Evolutionary conservation across 177 flowering plant species (phyloP), one percentile per base, ranked within the genome.

Genomic region (Tripterygium wilfordii): DNA sequence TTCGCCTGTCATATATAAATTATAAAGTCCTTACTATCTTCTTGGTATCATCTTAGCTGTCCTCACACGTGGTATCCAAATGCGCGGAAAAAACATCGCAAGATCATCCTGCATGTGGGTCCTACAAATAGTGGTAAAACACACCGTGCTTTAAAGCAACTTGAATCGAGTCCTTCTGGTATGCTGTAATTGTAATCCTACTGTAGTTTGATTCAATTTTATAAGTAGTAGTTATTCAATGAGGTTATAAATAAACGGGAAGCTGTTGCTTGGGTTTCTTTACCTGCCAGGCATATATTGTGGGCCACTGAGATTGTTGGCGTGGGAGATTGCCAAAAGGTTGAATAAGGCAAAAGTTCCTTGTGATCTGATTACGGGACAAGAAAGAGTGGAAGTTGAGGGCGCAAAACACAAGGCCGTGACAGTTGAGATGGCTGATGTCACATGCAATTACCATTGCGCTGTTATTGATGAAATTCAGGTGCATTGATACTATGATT

Each of bases 71-170:
- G 98, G 98, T 92, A 83, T 35, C 94, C 98, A 48, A 57, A 45
- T 60, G 98, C 98, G 36, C 77, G 98, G 48, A 79, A 49, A 28
- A 88, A 88, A 70, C 72, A 57, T 17, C 75, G 96, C 33, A 80
- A 76, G 48, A 69, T 92, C 54, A 36, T 80, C 45, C 52, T 88
- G 53, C 98, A 92, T 66, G 79, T 85, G 40, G 98, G 98, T 28
- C 96, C 98, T n/a, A 92, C 98, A 55, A 92, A 92, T 53, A 92
- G 98, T 72, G 98, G 98, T 26, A 92, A 92, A 82, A 92, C 98
- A 25, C 50, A 92, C 51, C 74, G 76, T 40, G 98, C 98, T 16
- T 59, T 88, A 54, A 83, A 88, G 70, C 75, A 52, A 57, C 62
- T 92, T 33, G 80, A 85, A 49, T 64, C 69, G 15, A 81, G 95